Conservation (phyloP, 805 yeast genomes). For the Clavispora carvajalis region DNA sequence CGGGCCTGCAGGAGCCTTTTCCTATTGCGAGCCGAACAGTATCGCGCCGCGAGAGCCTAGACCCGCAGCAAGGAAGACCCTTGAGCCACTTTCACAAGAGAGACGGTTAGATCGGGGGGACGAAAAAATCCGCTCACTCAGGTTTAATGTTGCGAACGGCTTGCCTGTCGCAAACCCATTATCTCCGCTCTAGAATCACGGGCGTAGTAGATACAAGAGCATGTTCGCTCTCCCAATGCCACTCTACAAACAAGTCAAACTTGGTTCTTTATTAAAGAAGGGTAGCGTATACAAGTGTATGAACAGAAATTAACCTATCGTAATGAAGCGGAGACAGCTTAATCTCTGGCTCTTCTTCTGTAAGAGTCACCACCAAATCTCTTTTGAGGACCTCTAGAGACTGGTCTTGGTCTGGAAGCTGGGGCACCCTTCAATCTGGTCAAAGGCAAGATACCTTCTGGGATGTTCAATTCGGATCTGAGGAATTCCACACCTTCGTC, state of each 20-base stretch:
- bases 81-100: no score
- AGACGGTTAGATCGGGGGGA: no score
- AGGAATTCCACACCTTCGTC: slow-evolving; percentile 99
- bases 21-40: no score
- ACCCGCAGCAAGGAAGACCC: neutral
- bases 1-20: neutral
- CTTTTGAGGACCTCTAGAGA: slow-evolving; percentile 40
- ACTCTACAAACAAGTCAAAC: slow-evolving; percentile 4
- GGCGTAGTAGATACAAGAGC: no score
- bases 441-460: slow-evolving; percentile 97
- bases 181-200: neutral
- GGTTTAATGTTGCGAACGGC: no score
- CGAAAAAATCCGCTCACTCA: no score
- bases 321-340: slow-evolving; percentile 14
- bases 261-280: slow-evolving; percentile 14
- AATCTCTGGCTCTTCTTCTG: slow-evolving; percentile 62
- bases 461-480: slow-evolving; percentile 96
- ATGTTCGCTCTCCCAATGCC: no score
- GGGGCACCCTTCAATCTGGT: slow-evolving; percentile 95
- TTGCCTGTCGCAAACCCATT: no score
- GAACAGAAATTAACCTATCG: slow-evolving; percentile 10
- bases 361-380: slow-evolving; percentile 39
- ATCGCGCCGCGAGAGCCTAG: neutral
- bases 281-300: slow-evolving; percentile 10
- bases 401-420: slow-evolving; percentile 63